Evolutionary conservation across 208 protist species (phyloP).

Genomic region (Crithidia thermophila): DNA sequence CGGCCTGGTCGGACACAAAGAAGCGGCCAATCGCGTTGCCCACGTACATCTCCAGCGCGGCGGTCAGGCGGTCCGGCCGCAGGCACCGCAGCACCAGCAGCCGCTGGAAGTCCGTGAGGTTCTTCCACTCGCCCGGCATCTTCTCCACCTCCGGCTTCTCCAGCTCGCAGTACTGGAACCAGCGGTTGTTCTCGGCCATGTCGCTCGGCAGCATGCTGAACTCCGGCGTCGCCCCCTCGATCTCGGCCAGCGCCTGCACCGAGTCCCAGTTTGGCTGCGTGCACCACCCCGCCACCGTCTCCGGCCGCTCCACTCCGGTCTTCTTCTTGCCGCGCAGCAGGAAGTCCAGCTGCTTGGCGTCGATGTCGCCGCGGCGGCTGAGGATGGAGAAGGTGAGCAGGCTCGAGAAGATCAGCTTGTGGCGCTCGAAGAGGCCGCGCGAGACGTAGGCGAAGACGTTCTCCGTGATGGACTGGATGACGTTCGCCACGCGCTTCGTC

Average conservation of each 20-base stretch:
- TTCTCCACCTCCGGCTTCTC: slow-evolving; percentile 94
- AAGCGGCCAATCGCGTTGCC: slow-evolving; percentile 91
- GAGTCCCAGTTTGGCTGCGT: slow-evolving; percentile 92
- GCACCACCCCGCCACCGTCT: slow-evolving; percentile 93
- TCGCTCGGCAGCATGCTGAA: slow-evolving; percentile 89
- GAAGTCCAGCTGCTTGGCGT: slow-evolving; percentile 94
- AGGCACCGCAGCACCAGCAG: slow-evolving; percentile 97
- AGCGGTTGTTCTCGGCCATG: slow-evolving; percentile 93
- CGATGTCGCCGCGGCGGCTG: slow-evolving; percentile 73
- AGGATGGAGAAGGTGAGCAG: slow-evolving; percentile 96
- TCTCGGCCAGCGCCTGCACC: slow-evolving; percentile 90
- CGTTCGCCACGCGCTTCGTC: slow-evolving; percentile 88
- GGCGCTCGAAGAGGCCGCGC: slow-evolving; percentile 98
- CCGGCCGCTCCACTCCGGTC: slow-evolving; percentile 76
- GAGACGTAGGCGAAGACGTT: slow-evolving; percentile 95
- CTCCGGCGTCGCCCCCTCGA: slow-evolving; percentile 88
- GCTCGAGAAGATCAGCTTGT: slow-evolving; percentile 99
- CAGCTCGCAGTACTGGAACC: slow-evolving; percentile 91
- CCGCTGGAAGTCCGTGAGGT: slow-evolving; percentile 95
- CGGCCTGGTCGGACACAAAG: slow-evolving; percentile 95
- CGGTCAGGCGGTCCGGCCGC: slow-evolving; percentile 96
- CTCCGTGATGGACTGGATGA: slow-evolving; percentile 95
- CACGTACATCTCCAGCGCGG: slow-evolving; percentile 95
- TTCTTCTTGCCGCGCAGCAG: slow-evolving; percentile 94
- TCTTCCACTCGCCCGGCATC: slow-evolving; percentile 95